Evolutionary conservation across 1,284 basidiomycete genomes (phyloP).

Genomic region (Bjerkandera adusta): DNA sequence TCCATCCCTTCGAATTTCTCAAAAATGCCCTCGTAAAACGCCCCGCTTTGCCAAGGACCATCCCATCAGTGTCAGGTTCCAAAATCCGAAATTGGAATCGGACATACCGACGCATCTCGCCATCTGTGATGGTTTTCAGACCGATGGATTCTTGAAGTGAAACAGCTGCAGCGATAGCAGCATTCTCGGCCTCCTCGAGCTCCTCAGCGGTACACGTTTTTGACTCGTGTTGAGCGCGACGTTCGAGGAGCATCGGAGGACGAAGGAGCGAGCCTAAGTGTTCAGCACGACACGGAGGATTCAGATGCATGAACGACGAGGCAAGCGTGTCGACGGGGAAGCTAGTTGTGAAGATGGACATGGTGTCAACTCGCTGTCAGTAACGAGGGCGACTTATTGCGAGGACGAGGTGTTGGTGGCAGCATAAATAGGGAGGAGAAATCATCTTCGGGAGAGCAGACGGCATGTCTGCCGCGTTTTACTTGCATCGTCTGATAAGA

Average conservation of each 20-base stretch:
- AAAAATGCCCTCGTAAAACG: constrained; percentile 58
- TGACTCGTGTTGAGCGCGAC: constrained; percentile 33
- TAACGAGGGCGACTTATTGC: not conserved
- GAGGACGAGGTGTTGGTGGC: too few species aligned
- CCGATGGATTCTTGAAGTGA: constrained; percentile 38
- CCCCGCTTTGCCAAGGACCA: constrained; percentile 32
- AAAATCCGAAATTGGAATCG: not conserved
- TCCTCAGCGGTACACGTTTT: constrained; percentile 36
- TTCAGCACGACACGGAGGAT: constrained; percentile 36
- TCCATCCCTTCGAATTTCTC: constrained; percentile 60
- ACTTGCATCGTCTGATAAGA: too few species aligned
- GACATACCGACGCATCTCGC: constrained; percentile 37
- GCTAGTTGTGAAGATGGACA: constrained; percentile 2
- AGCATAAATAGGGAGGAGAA: too few species aligned
- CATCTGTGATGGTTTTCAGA: constrained; percentile 47
- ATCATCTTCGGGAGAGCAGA: too few species aligned
- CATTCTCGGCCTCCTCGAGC: constrained; percentile 37
- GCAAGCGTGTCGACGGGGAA: not conserved
- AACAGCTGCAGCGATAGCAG: constrained; percentile 32
- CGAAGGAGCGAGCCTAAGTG: constrained; percentile 47
- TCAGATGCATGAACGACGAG: constrained; percentile 16
- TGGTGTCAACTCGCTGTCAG: not conserved
- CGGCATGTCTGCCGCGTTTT: too few species aligned
- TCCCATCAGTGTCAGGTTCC: not conserved
- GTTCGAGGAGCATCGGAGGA: constrained; percentile 37